Evolutionary conservation across 192 early-diverging fungal species (phyloP), one percentile per base, ranked within the genome.

Genomic region (Backusella westeae): DNA sequence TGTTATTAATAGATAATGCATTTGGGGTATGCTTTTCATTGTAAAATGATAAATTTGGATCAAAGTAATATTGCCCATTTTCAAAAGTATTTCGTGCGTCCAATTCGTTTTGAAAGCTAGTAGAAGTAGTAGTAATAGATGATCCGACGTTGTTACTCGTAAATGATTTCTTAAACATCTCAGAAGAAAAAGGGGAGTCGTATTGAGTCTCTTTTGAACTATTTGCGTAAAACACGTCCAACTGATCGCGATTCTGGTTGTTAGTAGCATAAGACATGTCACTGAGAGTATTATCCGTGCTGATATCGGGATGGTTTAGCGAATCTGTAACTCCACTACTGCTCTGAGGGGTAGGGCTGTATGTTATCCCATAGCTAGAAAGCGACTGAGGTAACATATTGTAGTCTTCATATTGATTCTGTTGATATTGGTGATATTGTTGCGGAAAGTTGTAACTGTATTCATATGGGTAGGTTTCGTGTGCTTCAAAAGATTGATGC

Each of bases 381-480:
- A 63, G 21, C 21, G 52, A 4, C 14, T 74, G 73, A 29, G 56
- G n/a, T 38, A 66, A 56, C 7, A 41, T 56, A 21, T 19, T 38
- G 23, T 65, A 66, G 23, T 74, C 29, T 26, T 53, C 56, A 15
- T 42, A 65, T 63, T 63, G 23, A 23, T 63, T 26, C 26, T 41
- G 68, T 6, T 69, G 68, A 41, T 67, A 35, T 19, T 29, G 63
- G 44, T 44, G 44, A 67, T 38, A 46, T 29, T 75, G 67, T 49
- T 36, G 66, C 34, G 44, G 52, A 75, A 26, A 68, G 39, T 49
- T 67, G 19, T 68, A 67, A 29, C 44, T 52, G 42, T 52, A 44
- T 23, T 42, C 74, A 36, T 68, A 68, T 36, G 42, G 42, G 42
- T 75, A 44, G 41, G 15, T 44, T 44, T 42, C 66, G 74, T 42